phyloP scores from a whole-genome alignment of 31 red algal species.

The Odonthalia washingtoniensis region DNA sequence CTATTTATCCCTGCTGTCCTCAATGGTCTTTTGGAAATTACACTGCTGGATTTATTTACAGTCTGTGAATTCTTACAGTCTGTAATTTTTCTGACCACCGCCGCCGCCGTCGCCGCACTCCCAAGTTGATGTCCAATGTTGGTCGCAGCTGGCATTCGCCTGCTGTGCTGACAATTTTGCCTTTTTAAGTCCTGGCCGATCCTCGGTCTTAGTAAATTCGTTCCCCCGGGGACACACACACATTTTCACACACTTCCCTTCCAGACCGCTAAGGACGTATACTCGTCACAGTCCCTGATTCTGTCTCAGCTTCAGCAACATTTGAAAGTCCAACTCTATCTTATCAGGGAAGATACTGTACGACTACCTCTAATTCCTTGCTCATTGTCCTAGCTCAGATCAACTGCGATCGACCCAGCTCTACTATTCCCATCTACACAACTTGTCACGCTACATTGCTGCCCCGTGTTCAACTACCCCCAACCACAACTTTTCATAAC shows the following conservation, averaged over 20 bases:
- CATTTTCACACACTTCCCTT: not conserved
- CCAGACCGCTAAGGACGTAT: too few relatives aligned
- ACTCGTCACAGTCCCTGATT: too few relatives aligned
- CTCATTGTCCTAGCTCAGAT: too few relatives aligned
- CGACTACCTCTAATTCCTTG: too few relatives aligned
- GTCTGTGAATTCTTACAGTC: constrained; percentile 1
- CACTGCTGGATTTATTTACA: not conserved
- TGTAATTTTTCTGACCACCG: constrained; percentile 4
- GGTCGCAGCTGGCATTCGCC: not conserved
- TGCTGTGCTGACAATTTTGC: not conserved
- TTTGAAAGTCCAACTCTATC: too few relatives aligned
- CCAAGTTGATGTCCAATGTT: not conserved
- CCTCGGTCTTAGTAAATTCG: constrained; percentile 1
- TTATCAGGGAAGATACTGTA: too few relatives aligned
- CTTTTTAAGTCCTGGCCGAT: constrained; percentile 7
- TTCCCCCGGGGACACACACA: not conserved
- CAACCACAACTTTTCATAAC: too few relatives aligned
- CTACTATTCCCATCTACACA: too few relatives aligned
- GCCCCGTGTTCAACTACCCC: too few relatives aligned
- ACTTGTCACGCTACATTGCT: too few relatives aligned
- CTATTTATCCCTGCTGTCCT: not conserved
- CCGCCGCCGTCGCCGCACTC: not conserved
- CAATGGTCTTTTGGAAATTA: constrained; percentile 12
- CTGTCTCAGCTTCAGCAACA: too few relatives aligned
- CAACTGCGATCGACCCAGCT: too few relatives aligned